phyloP scores from a whole-genome alignment of 805 yeast genomes.

The Vanderwaltozyma yarrowii region DNA sequence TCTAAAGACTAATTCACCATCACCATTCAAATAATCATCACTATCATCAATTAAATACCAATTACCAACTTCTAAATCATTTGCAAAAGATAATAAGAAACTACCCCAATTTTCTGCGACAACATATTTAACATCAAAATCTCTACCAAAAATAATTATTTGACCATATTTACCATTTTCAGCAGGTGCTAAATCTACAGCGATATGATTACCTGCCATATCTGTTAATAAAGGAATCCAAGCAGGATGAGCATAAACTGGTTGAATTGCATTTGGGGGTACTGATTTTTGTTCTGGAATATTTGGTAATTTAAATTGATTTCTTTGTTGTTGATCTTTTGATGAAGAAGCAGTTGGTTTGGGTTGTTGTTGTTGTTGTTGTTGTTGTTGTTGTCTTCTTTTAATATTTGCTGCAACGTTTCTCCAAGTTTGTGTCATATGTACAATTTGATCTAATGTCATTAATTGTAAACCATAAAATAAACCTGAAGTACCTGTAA shows the following conservation, averaged over 20 bases:
- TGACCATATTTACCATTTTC: conserved; percentile 78
- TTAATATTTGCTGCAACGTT: conserved; percentile 44
- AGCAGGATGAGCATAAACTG: conserved; percentile 73
- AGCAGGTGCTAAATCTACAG: conserved; percentile 79
- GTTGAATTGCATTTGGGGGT: conserved; percentile 67
- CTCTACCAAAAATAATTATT: conserved; percentile 87
- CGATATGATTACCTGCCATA: conserved; percentile 84
- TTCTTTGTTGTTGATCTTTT: conserved; percentile 6
- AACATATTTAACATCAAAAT: conserved; percentile 80
- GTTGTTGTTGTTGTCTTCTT: conserved; percentile 18
- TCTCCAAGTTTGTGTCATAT: conserved; percentile 81
- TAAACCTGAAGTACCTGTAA: conserved; percentile 60
- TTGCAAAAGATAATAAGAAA: conserved; percentile 70
- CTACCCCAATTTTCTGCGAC: conserved; percentile 86
- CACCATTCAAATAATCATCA: conserved; percentile 61
- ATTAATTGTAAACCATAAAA: conserved; percentile 72
- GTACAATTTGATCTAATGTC: conserved; percentile 70
- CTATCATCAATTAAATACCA: conserved; percentile 57
- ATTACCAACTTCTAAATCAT: conserved; percentile 78
- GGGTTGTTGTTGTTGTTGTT: conserved; percentile 12
- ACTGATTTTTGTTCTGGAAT: conserved; percentile 52
- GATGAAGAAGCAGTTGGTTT: conserved; percentile 10
- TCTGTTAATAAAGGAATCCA: conserved; percentile 94
- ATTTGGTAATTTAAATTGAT: conserved; percentile 32
- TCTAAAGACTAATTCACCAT: conserved; percentile 63